Base-by-base conservation (phyloP, 371 early-diverging fungal species). In the Coemansia sp. region DNA sequence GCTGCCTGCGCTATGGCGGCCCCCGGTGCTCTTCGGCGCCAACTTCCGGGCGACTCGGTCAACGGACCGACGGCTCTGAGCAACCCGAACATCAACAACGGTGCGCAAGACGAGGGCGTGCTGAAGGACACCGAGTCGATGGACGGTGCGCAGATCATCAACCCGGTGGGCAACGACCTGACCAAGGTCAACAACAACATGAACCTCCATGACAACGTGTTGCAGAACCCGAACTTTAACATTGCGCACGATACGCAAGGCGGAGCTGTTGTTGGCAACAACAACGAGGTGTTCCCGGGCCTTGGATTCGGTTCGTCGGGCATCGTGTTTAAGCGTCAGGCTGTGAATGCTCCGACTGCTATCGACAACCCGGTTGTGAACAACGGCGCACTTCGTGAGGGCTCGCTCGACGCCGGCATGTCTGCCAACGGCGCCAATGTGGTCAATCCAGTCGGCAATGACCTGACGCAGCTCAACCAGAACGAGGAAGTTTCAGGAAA, bases 81-180 rank as follows among this genome's bases (percentile, higher is more conserved):
- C 76, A 59, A 72, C 50, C 64, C 76, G 0, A 18, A 62, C 27
- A 61, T 76, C 50, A 76, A 76, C 68, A 72, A 72, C 68, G 76
- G 76, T 4, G 74, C 64, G 3, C 7, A 53, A 2, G 65, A 45
- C 10, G 74, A 73, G 21, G 76, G 76, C 14, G 64, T 64, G 10
- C 45, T 76, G n/a, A 56, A 68, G 42, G 59, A 61, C 31, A 24
- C n/a, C 2, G 27, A 54, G 7, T 76, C 76, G 13, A 39, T 76
- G 0, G 68, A 64, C 7, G 68, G 68, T 0, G 76, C 76, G 11
- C 48, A 64, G 48, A 67, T 76, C 63, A 64, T 61, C 63, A 61
- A 73, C 57, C 62, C 76, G 1, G 39, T 48, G 10, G 76, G 74
- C 42, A 76, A 76, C 64, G 34, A 16, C 7, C n/a, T 76, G 6